Conservation (phyloP, 306 rosid genomes). For the Vicia villosa region DNA sequence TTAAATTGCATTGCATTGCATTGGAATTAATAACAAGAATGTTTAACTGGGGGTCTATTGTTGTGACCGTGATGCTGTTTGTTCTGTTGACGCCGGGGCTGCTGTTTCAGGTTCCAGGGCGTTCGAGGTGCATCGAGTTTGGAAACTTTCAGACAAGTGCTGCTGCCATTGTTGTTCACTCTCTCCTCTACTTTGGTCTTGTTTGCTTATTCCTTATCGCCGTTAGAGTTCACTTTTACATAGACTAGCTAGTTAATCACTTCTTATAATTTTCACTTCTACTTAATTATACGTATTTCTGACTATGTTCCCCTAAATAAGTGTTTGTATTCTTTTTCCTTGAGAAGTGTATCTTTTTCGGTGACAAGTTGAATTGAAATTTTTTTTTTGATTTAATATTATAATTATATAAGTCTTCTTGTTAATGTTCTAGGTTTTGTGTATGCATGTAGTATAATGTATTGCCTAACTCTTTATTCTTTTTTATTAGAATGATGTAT, state of each 20-base stretch:
- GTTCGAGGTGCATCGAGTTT: conserved; percentile 72
- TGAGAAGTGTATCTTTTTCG: no score
- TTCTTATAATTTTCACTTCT: neutral
- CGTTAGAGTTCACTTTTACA: conserved; percentile 64
- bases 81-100: conserved; percentile 76
- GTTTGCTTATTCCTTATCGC: conserved; percentile 69
- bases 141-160: conserved; percentile 84
- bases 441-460: no score
- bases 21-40: conserved; percentile 26
- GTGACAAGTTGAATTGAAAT: no score
- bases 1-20: neutral
- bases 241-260: conserved; percentile 37
- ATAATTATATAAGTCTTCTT: no score
- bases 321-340: no score
- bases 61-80: conserved; percentile 71
- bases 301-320: no score
- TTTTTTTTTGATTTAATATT: no score
- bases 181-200: conserved; percentile 81
- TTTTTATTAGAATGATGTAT: no score
- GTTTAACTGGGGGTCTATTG: conserved; percentile 87
- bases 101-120: conserved; percentile 77
- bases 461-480: no score
- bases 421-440: no score
- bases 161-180: conserved; percentile 73
- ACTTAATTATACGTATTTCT: no score